Base-by-base conservation (phyloP, 73 alveolate species). In the Paramecium sonneborni region DNA sequence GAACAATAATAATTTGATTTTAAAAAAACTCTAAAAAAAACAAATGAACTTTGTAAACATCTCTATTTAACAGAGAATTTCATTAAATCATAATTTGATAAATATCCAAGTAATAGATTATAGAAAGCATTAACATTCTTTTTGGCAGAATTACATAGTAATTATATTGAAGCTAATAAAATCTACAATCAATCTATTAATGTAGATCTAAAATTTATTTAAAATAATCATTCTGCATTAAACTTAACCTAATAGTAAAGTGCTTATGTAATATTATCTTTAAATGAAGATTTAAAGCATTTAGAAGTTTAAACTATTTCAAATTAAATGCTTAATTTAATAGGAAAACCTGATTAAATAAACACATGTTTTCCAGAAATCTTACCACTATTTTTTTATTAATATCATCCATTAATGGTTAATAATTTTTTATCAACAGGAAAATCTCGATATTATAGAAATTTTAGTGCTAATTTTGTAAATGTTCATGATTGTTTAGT, bases 221-320 rank as follows among this genome's bases (percentile, higher is more conserved):
- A 62, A 62, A 62, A 62, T 32, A 62, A 62, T 62, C 84, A 62
- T 62, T 62, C 84, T 32, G 39, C 84, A 26, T 35, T 72, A 18
- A 38, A 72, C 32, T 37, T 72, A 20, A 72, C 57, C 20, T 38
- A 72, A 72, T 72, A 72, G 26, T 37, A 72, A 21, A 32, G 55
- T 72, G 86, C 58, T 11, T 72, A 72, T 72, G 86, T 38, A 72
- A 35, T 72, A 1, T 35, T 72, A 35, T 72, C 86, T 0, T 12
- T 72, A 28, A 72, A 72, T 72, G 86, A 72, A 72, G 86, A 72
- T 4, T 72, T 72, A 72, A 72, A 72, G 15, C 55, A 72, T 38
- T 21, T 72, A 30, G 57, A 72, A 21, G 86, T 72, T 20, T 32
- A 72, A 35, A 72, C 58, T 6, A 32, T 72, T 2, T 72, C 86